Conservation (phyloP, 1,139 yeast species). For the Debaryomyces coudertii region DNA sequence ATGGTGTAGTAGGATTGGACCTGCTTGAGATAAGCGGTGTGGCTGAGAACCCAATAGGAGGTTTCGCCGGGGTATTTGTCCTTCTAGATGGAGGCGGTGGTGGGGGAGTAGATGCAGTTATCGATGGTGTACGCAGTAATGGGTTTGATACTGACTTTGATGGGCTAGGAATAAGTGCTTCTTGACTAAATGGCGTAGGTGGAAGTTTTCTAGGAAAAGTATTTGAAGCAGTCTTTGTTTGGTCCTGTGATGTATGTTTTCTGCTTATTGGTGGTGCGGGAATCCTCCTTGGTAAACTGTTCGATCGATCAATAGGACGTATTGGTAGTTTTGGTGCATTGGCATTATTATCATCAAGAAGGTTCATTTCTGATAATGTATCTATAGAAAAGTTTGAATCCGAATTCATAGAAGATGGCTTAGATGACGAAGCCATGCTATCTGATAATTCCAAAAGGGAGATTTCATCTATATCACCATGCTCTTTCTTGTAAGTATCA, state of each 20-base stretch:
- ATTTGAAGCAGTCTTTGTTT: constrained; percentile 11
- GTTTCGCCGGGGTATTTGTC: constrained; percentile 18
- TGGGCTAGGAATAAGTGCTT: neutral
- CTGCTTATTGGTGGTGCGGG: constrained; percentile 45
- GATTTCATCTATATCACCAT: constrained; percentile 25
- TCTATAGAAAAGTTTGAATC: constrained; percentile 27
- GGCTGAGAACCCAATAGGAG: constrained; percentile 41
- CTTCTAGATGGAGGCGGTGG: constrained; percentile 35
- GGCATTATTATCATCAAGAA: constrained; percentile 33
- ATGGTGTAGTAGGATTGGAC: constrained; percentile 34
- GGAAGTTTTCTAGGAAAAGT: constrained; percentile 23
- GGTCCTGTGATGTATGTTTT: constrained; percentile 15
- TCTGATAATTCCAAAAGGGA: constrained; percentile 25
- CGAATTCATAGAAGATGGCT: constrained; percentile 16
- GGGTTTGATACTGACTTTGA: constrained; percentile 4
- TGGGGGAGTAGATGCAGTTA: constrained; percentile 10
- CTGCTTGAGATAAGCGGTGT: constrained; percentile 46
- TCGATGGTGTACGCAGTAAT: constrained; percentile 10
- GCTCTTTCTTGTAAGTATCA: constrained; percentile 34
- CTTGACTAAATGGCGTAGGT: constrained; percentile 3
- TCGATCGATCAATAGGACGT: constrained; percentile 19
- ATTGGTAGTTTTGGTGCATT: constrained; percentile 24
- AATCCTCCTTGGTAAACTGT: constrained; percentile 31
- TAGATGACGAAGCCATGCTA: constrained; percentile 20
- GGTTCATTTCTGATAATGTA: constrained; percentile 41